These are phyloP conservation scores for Apiospora marii DNA, from an alignment of 2,329 filamentous ascomycete genomes.

Conservation along the genomic window DNA sequence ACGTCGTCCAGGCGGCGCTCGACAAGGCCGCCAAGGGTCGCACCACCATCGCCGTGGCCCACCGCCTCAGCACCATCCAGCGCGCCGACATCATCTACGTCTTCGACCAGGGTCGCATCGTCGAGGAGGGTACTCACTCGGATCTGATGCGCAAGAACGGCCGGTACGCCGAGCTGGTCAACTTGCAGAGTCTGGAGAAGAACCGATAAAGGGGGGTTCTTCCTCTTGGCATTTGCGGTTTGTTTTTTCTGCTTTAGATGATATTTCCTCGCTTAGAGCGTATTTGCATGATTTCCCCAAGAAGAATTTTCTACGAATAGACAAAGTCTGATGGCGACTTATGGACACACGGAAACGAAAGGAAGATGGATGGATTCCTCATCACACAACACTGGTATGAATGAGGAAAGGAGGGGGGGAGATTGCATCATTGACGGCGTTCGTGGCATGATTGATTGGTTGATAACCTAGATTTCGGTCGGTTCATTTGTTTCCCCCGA, in stretches of 20 bases:
- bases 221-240: not conserved
- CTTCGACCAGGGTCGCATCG: constrained; percentile 88
- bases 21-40: constrained; percentile 84
- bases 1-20: constrained; percentile 81
- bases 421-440: constrained; percentile 16
- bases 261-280: not conserved
- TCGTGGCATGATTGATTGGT: not conserved
- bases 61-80: constrained; percentile 90
- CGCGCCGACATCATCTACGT: constrained; percentile 96
- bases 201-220: constrained; percentile 38
- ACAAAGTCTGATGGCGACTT: not conserved
- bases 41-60: constrained; percentile 93
- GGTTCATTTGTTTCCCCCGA: not conserved
- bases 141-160: constrained; percentile 76
- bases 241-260: not conserved
- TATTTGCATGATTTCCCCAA: not conserved
- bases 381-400: not conserved
- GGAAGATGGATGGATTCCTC: not conserved
- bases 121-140: constrained; percentile 82
- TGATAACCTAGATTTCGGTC: not conserved
- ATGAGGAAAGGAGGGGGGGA: not conserved
- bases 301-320: not conserved
- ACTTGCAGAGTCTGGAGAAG: constrained; percentile 79
- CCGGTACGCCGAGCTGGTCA: constrained; percentile 80
- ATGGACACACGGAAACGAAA: not conserved